Evolutionary conservation across 768 basidiomycete species (phyloP), one percentile per base, ranked within the genome.

Genomic region (Pleurotus sapidus): DNA sequence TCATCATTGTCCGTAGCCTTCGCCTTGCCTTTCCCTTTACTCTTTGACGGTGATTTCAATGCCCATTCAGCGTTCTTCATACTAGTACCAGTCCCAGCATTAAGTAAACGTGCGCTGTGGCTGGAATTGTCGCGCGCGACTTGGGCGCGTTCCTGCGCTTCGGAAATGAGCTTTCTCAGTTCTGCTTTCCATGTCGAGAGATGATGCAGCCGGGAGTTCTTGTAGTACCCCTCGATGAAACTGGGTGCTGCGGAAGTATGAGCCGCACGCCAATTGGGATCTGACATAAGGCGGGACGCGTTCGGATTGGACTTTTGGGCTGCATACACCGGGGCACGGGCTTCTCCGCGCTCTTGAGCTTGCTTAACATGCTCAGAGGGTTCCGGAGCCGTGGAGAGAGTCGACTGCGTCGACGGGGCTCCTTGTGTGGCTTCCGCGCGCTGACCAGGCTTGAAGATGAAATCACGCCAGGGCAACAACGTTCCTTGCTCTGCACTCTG

Each of bases 141-240:
- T 65, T 92, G 89, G 0, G 83, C 84, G 7, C 81, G 81, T 60
- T 86, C 85, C 64, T 92, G 91, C 0, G 95, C 92, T 65, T 90
- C 83, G 15, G 83, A 78, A 1, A 97, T 91, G 7, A 97, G 80
- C 14, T 77, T 75, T 64, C 86, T 87, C 39, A 98, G 78, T 65
- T 98, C 95, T 0, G 91, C 82, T 70, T 98, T 99, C 92, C 93
- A 96, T 2, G 85, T 88, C 4, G 91, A 87, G 9, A 99, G 72
- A 65, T 95, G 89, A 63, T 99, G 97, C n/a, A 99, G 75, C 1
- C 97, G 88, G 1, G 90, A 93, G 66, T 97, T 89, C 67, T 83
- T 84, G 72, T 86, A 87, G 66, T 86, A 96, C 0, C 84, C 88
- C 42, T 93, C 87, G 56, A 98, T 87, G 70, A 95, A 99, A 59